Conservation (phyloP, 129 eudicot species). For the Arctium lappa region DNA sequence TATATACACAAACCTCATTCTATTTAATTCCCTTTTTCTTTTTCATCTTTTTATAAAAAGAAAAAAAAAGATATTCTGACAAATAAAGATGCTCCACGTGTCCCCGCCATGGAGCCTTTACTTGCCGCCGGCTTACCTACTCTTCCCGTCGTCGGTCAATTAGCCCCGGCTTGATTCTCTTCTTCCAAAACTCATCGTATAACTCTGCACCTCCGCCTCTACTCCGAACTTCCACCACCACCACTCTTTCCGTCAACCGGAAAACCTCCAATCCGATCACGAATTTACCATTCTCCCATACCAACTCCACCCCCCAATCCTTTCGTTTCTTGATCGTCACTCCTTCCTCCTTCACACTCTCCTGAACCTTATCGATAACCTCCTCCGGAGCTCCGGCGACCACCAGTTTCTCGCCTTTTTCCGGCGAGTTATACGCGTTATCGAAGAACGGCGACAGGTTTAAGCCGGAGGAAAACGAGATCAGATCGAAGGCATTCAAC, state of each 20-base stretch:
- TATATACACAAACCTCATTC: slow-evolving; percentile 1
- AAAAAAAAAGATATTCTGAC: slow-evolving; percentile 9
- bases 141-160: slow-evolving; percentile 27
- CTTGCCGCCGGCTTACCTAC: slow-evolving; percentile 22
- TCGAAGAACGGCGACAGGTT: slow-evolving; percentile 57
- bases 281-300: slow-evolving; percentile 49
- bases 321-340: slow-evolving; percentile 32
- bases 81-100: slow-evolving; percentile 17
- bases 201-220: slow-evolving; percentile 44
- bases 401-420: slow-evolving; percentile 36
- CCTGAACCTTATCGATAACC: slow-evolving; percentile 40
- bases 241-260: slow-evolving; percentile 53
- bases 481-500: slow-evolving; percentile 70
- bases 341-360: slow-evolving; percentile 31
- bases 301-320: slow-evolving; percentile 54
- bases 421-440: background rate
- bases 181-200: slow-evolving; percentile 49
- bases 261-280: slow-evolving; percentile 50
- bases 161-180: slow-evolving; percentile 50
- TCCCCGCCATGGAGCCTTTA: slow-evolving; percentile 2
- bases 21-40: background rate
- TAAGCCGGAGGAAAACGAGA: slow-evolving; percentile 63
- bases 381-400: slow-evolving; percentile 40
- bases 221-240: slow-evolving; percentile 59
- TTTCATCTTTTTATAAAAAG: background rate